These are phyloP conservation scores for Vigna trinervia DNA, from an alignment of 306 rosid genomes.

Conservation along the genomic window DNA sequence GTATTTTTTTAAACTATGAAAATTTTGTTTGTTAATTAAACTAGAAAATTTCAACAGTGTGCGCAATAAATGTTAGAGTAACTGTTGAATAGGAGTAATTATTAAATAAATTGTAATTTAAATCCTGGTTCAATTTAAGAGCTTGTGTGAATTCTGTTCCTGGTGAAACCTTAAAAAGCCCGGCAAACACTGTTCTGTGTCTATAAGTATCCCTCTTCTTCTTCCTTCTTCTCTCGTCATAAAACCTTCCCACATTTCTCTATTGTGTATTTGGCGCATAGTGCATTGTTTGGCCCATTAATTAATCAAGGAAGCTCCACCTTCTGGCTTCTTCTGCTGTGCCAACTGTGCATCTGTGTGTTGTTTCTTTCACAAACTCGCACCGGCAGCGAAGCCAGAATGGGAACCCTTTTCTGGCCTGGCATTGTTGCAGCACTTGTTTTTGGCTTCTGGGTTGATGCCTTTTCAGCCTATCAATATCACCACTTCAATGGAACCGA, in stretches of 20 bases:
- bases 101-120: background rate
- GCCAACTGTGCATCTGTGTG: background rate
- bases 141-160: background rate
- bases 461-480: slow-evolving; percentile 39
- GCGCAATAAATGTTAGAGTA: background rate
- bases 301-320: background rate
- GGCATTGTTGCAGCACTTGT: slow-evolving; percentile 49
- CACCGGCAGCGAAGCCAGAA: slow-evolving; percentile 22
- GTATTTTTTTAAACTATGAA: no score
- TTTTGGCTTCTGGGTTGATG: slow-evolving; percentile 58
- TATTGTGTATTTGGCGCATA: background rate
- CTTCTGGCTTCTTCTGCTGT: background rate
- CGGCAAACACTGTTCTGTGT: slow-evolving; percentile 42
- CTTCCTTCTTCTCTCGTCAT: background rate
- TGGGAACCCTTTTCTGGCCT: slow-evolving; percentile 56
- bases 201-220: slow-evolving; percentile 32
- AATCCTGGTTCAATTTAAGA: background rate
- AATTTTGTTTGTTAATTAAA: background rate
- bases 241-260: background rate
- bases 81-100: background rate
- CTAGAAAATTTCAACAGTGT: background rate
- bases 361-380: background rate
- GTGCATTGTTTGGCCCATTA: background rate
- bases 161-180: slow-evolving; percentile 44
- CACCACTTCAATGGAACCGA: slow-evolving; percentile 64